phyloP scores from a whole-genome alignment of 305 asterid species.

The Solanum chacoense region DNA sequence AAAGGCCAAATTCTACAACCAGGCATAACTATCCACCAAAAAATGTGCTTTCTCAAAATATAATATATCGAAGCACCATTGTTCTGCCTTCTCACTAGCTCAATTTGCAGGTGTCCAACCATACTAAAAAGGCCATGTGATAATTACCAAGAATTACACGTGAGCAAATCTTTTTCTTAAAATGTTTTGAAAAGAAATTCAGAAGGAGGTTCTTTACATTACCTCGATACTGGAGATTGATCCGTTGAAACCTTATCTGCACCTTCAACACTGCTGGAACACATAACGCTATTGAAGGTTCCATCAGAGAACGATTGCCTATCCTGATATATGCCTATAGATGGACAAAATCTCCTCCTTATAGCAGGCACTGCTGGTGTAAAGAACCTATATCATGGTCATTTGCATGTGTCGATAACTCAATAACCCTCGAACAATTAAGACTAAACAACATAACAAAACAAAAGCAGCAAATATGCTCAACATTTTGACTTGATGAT shows the following conservation, averaged over 20 bases:
- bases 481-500: neutral
- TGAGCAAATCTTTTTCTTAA: neutral
- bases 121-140: neutral
- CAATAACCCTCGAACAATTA: neutral
- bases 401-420: slow-evolving; percentile 10
- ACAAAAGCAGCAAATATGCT: neutral
- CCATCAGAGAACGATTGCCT: slow-evolving; percentile 34
- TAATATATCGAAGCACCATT: neutral
- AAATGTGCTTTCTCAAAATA: neutral
- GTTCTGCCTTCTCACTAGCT: neutral
- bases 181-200: neutral
- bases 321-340: slow-evolving; percentile 35
- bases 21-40: neutral
- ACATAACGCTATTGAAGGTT: slow-evolving; percentile 21
- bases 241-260: slow-evolving; percentile 40
- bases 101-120: neutral
- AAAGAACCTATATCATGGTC: slow-evolving; percentile 60
- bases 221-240: slow-evolving; percentile 42
- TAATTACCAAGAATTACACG: neutral
- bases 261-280: slow-evolving; percentile 48
- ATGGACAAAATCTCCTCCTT: slow-evolving; percentile 29
- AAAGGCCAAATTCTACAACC: neutral
- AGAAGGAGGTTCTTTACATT: neutral
- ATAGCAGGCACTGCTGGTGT: slow-evolving; percentile 30
- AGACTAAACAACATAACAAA: neutral